These are phyloP conservation scores for Nephelium lappaceum DNA, from an alignment of 345 rosid species.

Conservation along the genomic window DNA sequence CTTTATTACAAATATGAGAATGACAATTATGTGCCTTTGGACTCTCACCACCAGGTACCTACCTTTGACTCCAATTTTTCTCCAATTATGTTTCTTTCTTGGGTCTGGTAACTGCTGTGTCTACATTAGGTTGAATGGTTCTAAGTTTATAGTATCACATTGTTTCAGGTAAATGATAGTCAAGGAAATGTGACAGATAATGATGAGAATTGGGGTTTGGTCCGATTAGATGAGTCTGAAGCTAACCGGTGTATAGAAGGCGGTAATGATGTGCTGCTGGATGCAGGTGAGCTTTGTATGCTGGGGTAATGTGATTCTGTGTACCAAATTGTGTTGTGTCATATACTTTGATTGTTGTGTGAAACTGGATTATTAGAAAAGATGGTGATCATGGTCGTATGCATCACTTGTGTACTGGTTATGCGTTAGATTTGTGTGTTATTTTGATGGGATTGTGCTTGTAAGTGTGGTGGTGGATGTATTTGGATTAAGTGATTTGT, in stretches of 20 bases:
- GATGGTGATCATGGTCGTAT: neutral
- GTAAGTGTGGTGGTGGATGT: neutral
- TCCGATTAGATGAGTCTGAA: constrained; percentile 27
- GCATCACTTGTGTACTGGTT: neutral
- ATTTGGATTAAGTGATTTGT: neutral
- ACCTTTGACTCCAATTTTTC: neutral
- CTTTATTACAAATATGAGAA: constrained; percentile 77
- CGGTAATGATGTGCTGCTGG: constrained; percentile 21
- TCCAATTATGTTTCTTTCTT: neutral
- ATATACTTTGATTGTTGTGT: neutral
- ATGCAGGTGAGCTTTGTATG: constrained; percentile 35
- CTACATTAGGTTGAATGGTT: neutral
- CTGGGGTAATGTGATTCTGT: neutral
- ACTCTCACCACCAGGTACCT: constrained; percentile 42
- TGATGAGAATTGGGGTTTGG: constrained; percentile 12
- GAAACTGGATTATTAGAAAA: neutral
- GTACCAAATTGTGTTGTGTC: neutral
- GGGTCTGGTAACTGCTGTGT: neutral
- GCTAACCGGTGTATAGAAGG: constrained; percentile 14
- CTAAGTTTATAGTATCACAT: neutral
- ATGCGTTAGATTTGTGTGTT: neutral
- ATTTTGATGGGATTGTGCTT: neutral
- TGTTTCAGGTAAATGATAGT: constrained; percentile 34
- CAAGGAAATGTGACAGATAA: constrained; percentile 26
- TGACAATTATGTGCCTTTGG: constrained; percentile 68